Conservation (phyloP, 306 rosid genomes). For the Trifolium pratense region DNA sequence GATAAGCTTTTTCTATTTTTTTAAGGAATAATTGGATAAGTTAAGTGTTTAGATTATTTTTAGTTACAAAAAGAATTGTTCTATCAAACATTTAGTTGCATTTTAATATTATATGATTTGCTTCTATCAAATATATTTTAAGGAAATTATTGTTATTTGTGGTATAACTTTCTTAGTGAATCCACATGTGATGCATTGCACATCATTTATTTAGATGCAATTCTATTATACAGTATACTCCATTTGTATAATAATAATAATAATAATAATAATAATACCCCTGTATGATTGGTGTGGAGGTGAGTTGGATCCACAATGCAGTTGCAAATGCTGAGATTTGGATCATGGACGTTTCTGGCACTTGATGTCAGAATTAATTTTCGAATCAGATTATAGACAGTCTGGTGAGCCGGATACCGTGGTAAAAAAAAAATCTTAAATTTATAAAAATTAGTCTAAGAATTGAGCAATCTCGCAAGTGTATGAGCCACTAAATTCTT, state of each 20-base stretch:
- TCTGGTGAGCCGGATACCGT: no score
- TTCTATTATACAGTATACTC: no score
- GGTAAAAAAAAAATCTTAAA: no score
- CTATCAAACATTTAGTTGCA: no score
- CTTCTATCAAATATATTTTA: no score
- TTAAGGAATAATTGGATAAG: neutral
- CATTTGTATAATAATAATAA: neutral
- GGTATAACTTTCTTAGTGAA: neutral
- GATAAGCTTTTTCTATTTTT: neutral
- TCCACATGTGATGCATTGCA: neutral
- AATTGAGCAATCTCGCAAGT: no score
- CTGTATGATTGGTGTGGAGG: neutral
- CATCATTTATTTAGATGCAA: neutral
- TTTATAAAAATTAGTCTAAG: no score
- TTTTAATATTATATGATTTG: no score
- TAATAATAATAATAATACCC: neutral
- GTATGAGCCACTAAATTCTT: no score
- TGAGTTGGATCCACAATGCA: slow-evolving; percentile 23
- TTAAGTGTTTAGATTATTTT: neutral
- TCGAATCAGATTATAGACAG: no score
- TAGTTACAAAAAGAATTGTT: neutral
- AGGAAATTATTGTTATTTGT: neutral
- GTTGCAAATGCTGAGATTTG: neutral
- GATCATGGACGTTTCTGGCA: neutral
- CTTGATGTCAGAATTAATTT: no score